Evolutionary conservation across 768 basidiomycete genomes (phyloP).

Genomic region (Cystobasidium onofrii): DNA sequence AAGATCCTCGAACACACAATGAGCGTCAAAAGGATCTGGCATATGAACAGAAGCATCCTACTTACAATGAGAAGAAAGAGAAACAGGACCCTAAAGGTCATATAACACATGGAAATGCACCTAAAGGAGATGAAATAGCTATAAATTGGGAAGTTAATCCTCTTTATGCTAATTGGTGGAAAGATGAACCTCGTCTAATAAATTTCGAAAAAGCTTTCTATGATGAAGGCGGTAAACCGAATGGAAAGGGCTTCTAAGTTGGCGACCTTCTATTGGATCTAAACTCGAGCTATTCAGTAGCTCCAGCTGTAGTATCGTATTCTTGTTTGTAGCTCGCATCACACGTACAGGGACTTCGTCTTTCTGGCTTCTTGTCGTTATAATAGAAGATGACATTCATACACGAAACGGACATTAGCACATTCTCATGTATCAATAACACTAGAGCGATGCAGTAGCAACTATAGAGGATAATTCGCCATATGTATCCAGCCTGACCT

Average conservation of each 20-base stretch:
- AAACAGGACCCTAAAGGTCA: slow-evolving; percentile 9
- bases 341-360: too few relatives aligned
- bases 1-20: slow-evolving; percentile 32
- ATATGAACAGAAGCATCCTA: slow-evolving; percentile 10
- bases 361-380: too few relatives aligned
- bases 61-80: slow-evolving; percentile 6
- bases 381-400: not conserved
- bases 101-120: slow-evolving; percentile 4
- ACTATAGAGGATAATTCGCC: too few relatives aligned
- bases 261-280: not conserved
- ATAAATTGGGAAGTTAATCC: slow-evolving; percentile 11
- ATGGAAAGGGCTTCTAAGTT: slow-evolving; percentile 32
- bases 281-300: too few relatives aligned
- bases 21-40: slow-evolving; percentile 8
- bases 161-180: slow-evolving; percentile 25
- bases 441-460: too few relatives aligned
- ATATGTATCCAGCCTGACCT: too few relatives aligned
- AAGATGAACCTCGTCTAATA: slow-evolving; percentile 31
- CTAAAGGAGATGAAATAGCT: slow-evolving; percentile 1
- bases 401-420: not conserved
- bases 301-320: too few relatives aligned
- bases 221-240: slow-evolving; percentile 32
- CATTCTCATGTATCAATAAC: not conserved
- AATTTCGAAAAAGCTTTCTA: slow-evolving; percentile 36
- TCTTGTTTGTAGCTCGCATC: too few relatives aligned